These are phyloP conservation scores for Amanita brunnescens DNA, from an alignment of 768 basidiomycete genomes.

Conservation along the genomic window DNA sequence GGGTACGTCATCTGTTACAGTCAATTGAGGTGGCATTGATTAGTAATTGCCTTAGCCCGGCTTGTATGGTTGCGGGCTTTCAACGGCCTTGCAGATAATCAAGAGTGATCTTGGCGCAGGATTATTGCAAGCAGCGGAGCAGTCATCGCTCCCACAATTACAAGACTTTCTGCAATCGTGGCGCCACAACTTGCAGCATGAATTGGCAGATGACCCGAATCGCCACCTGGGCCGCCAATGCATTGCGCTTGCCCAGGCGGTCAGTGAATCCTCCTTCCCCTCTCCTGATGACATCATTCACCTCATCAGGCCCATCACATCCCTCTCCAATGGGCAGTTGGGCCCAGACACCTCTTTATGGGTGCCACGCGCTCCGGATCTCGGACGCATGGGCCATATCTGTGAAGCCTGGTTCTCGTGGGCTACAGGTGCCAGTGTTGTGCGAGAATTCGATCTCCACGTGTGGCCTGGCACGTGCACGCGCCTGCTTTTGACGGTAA, in stretches of 20 bases:
- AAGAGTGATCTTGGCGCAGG: background rate
- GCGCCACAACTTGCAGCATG: background rate
- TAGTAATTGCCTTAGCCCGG: background rate
- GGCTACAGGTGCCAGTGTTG: background rate
- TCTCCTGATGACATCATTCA: background rate
- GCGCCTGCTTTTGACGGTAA: background rate
- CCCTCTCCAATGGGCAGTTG: background rate
- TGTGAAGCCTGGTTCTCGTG: background rate
- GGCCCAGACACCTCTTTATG: background rate
- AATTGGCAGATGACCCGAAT: background rate
- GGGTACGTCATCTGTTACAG: background rate
- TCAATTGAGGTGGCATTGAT: background rate
- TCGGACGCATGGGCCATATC: background rate
- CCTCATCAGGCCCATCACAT: background rate
- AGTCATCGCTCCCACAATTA: background rate
- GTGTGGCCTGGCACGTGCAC: background rate
- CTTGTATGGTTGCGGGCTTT: background rate
- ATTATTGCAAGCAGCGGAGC: background rate
- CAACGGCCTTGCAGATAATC: background rate
- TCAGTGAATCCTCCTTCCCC: background rate
- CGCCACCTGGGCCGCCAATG: background rate
- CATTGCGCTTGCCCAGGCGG: background rate
- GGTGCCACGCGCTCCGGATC: background rate
- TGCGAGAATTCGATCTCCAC: background rate
- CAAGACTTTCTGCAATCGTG: background rate